Base-by-base conservation (phyloP, 139 green algal genomes). In the Zygnema cylindricum region DNA sequence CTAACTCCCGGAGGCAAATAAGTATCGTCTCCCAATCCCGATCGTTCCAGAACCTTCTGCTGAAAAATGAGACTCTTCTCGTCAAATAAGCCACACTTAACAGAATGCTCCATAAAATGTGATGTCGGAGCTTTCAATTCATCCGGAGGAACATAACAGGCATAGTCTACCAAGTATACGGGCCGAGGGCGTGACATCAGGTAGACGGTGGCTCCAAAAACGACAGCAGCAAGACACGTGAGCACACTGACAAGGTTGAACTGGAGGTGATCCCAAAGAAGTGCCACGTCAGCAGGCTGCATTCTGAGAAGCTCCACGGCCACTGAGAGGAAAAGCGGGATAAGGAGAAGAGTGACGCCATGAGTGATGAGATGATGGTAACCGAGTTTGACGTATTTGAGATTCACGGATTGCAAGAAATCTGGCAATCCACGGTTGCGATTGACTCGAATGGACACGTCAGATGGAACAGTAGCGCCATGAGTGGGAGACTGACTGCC, bases 101-200 rank as follows among this genome's bases (percentile, higher is more conserved):
- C 40, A 1, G 77, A 38, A n/a, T 77, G 43, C 1, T 88, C 85
- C 32, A 83, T 84, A 55, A 89, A 89, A 1, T 81, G 25, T 33
- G 81, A 83, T 23, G 36, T 21, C 23, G 85, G 33, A n/a, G 40
- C 23, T 33, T 83, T 82, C 30, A 90, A 55, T 21, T 42, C 2
- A 0, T 89, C 85, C 32, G 33, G 32, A 33, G 85, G 85, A 16
- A 42, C 25, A 35, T 90, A 90, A 57, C 95, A 95, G 25, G 94
- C 83, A 85, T 95, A 98, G 90, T 98, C 95, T 1, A 99, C 81
- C 40, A 99, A 86, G 91, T 99, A 99, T 0, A 99, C 97, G 2
- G 97, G 96, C 3, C 87, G 33, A 39, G 54, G 55, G 30, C 87
- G 33, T 1, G 38, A 39, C 55, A 92, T 25, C 32, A 90, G 40